phyloP scores from a whole-genome alignment of 2,329 filamentous ascomycete genomes.

The Aspergillus brasiliensis region DNA sequence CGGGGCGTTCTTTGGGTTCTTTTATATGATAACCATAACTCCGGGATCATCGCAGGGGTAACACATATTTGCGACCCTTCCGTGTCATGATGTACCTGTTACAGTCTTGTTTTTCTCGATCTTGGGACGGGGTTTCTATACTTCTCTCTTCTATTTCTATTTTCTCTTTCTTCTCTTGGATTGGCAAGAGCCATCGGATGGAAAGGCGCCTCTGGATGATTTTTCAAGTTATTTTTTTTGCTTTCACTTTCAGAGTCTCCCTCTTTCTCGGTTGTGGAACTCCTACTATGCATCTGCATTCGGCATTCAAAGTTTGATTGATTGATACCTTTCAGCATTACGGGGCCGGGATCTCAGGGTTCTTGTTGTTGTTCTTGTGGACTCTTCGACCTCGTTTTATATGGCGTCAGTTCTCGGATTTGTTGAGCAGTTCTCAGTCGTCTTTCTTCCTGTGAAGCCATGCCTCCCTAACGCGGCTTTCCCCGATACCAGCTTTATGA shows the following conservation, averaged over 20 bases:
- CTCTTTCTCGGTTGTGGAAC: slow-evolving; percentile 11
- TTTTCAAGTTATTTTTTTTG: slow-evolving; percentile 17
- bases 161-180: slow-evolving; percentile 7
- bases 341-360: slow-evolving; percentile 24
- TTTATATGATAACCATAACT: neutral
- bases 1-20: neutral
- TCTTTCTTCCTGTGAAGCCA: slow-evolving; percentile 5
- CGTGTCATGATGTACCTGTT: slow-evolving; percentile 17
- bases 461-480: neutral
- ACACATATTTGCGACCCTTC: neutral
- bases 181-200: slow-evolving; percentile 17
- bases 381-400: slow-evolving; percentile 22
- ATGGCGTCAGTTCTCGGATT: slow-evolving; percentile 31
- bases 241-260: slow-evolving; percentile 12
- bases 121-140: slow-evolving; percentile 16
- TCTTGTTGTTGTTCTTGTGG: slow-evolving; percentile 26
- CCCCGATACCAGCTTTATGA: slow-evolving; percentile 37
- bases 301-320: slow-evolving; percentile 21
- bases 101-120: slow-evolving; percentile 15
- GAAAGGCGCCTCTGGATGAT: slow-evolving; percentile 24
- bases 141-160: neutral
- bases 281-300: slow-evolving; percentile 27
- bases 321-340: slow-evolving; percentile 31
- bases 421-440: slow-evolving; percentile 19
- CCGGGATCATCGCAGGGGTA: neutral